Base-by-base conservation (phyloP, 306 rosid genomes). In the Casuarina equisetifolia region DNA sequence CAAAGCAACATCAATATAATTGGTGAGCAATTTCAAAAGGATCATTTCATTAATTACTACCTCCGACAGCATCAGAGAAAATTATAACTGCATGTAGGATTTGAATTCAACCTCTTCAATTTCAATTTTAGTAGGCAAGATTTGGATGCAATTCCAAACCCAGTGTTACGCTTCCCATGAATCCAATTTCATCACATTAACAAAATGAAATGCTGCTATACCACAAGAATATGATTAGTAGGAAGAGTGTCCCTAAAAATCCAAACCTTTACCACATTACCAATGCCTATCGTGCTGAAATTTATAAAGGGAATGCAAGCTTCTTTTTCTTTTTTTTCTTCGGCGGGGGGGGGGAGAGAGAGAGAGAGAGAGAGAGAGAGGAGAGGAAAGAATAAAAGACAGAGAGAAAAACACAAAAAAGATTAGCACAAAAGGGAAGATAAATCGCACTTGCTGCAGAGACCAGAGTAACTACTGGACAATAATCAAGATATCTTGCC, bases 1-100 rank as follows among this genome's bases (percentile, higher is more conserved):
- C 35, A 74, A 44, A 86, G 51, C 42, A 25, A 66, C 38, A 78
- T 64, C 66, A 25, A 62, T 46, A 55, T 15, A 74, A 80, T 69
- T 45, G 72, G 50, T 52, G 58, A 54, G 25, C 12, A 49, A 63
- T 19, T 49, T 58, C 2, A 11, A 38, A 20, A 10, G 49, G 46
- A 0, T 4, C 9, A 66, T 53, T 20, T 38, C 17, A 6, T 9
- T 15, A 62, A 40, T 5, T 62, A 35, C 42, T 13, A 35, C 40
- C 40, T 13, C 50, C 36, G 8, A 42, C 49, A 40, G 49, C 71
- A 66, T 13, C 50, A 17, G 36, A 15, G 35, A 66, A 66, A 15
- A 11, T 17, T 16, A 42, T 40, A 40, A 42, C 70, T 1, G 70
- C 70, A 66, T 40, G 8, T 9, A 16, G 35, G 17, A 66, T 66